Base-by-base conservation (phyloP, 2,329 filamentous ascomycete genomes). In the Aulographum hederae region DNA sequence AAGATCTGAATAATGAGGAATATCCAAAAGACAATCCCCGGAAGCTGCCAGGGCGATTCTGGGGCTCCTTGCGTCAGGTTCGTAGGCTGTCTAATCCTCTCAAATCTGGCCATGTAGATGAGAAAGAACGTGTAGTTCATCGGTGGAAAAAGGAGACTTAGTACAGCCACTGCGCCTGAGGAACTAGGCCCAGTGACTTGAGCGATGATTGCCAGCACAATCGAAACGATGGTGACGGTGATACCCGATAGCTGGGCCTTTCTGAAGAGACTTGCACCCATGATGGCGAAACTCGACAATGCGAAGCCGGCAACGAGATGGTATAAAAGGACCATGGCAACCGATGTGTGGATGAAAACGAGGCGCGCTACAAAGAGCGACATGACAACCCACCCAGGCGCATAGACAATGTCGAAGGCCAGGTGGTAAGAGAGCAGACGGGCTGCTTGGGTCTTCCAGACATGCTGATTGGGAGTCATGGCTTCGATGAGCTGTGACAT, bases 401-500 rank as follows among this genome's bases (percentile, higher is more conserved):
- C 44, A 34, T 93, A 93, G 15, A 92, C 63, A 5, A 80, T 50
- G 36, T 79, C 73, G 44, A 93, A 89, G 0, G 82, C 71, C 17
- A 89, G 49, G 47, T 92, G 81, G 37, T 84, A 75, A 0, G 84
- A 73, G 6, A 85, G 47, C 11, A 92, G 63, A n/a, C 85, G 67
- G 2, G 78, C 75, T 15, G 72, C 69, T 53, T 86, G 80, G 6
- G 78, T 73, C 44, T 81, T 65, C 80, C 81, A 91, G 27, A 69
- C 60, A 30, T 65, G 65, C 33, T 65, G 64, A 34, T 79, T 79
- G 1, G 80, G 77, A 63, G 89, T 85, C 81, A 92, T 93, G 33
- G 81, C 77, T 52, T 94, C 85, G 27, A 94, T 71, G 18, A 94
- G 61, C 39, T 84, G 79, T 4, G 80, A 80, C 67, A 93, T 89